Percentiles rank a stretch among this genome's conserved stretches.
phyloP scores from a whole-genome alignment of 306 rosid genomes.

The Begonia loranthoides region DNA sequence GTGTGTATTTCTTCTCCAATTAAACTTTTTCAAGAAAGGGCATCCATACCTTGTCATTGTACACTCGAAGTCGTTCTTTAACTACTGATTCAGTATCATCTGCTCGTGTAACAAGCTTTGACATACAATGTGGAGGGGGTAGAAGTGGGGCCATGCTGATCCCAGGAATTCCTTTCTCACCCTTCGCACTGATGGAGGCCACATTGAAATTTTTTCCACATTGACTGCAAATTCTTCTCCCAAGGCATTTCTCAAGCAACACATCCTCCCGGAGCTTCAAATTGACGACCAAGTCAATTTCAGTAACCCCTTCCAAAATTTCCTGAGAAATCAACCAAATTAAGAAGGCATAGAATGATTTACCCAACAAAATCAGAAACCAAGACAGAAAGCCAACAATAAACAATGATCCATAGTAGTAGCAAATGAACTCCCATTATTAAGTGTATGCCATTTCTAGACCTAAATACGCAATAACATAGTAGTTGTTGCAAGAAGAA shows the following conservation, averaged over 20 bases:
- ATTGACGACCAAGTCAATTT: constrained; percentile 83
- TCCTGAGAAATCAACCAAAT: constrained; percentile 30
- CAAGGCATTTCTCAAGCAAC: constrained; percentile 84
- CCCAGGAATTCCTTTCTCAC: constrained; percentile 53
- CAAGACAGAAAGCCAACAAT: neutral
- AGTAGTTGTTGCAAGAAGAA: no score
- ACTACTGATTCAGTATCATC: constrained; percentile 76
- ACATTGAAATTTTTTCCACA: constrained; percentile 77
- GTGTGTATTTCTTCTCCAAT: neutral
- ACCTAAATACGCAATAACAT: no score
- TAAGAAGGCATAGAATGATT: neutral
- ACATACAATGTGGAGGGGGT: constrained; percentile 75
- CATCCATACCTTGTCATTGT: constrained; percentile 59
- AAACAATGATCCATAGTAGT: no score
- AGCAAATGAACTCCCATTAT: no score
- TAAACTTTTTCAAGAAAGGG: constrained; percentile 1
- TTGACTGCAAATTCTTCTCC: constrained; percentile 74
- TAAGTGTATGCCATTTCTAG: no score
- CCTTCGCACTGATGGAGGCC: constrained; percentile 66
- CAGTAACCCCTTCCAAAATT: constrained; percentile 75
- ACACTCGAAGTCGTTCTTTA: constrained; percentile 69
- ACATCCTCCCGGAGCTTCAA: constrained; percentile 84
- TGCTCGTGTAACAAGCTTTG: constrained; percentile 66
- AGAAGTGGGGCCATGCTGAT: constrained; percentile 90
- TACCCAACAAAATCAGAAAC: constrained; percentile 1